Evolutionary conservation across 2,329 filamentous ascomycete species (phyloP).

Genomic region (Rhynchosporium graminicola): DNA sequence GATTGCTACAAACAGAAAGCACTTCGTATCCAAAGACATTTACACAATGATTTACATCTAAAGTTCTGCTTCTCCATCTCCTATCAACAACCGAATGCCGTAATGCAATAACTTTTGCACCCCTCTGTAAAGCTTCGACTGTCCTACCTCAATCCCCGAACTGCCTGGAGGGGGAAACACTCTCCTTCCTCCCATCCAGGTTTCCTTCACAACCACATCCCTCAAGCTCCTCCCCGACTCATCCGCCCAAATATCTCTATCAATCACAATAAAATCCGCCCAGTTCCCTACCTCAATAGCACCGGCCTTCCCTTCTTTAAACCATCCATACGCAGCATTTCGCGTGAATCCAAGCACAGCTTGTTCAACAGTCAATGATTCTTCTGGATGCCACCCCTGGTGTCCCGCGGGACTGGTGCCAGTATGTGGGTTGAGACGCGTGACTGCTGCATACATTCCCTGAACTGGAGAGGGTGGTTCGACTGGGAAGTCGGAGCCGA

Average conservation of each 20-base stretch:
- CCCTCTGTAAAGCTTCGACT: not conserved
- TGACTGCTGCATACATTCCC: slow-evolving; percentile 68
- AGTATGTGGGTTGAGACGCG: slow-evolving; percentile 59
- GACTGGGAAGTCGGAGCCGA: slow-evolving; percentile 73
- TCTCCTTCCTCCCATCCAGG: slow-evolving; percentile 63
- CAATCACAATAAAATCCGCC: slow-evolving; percentile 72
- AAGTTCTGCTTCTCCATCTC: not conserved
- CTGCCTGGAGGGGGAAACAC: slow-evolving; percentile 21
- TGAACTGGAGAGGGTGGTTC: slow-evolving; percentile 68
- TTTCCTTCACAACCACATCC: slow-evolving; percentile 59
- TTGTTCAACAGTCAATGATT: slow-evolving; percentile 59
- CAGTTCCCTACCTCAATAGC: slow-evolving; percentile 60
- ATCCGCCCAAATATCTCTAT: slow-evolving; percentile 54
- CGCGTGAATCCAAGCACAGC: slow-evolving; percentile 64
- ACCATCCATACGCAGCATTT: slow-evolving; percentile 59
- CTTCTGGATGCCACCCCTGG: slow-evolving; percentile 58
- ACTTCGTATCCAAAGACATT: too few relatives aligned
- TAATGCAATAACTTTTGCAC: not conserved
- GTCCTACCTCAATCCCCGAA: not conserved
- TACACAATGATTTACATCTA: not conserved
- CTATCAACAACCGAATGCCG: not conserved
- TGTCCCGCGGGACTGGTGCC: slow-evolving; percentile 51
- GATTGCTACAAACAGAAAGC: too few relatives aligned
- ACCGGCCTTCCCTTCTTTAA: slow-evolving; percentile 60
- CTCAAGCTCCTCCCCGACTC: slow-evolving; percentile 53